These are phyloP conservation scores for Phtheirospermum japonicum DNA, from an alignment of 257 asterid species.

Conservation along the genomic window DNA sequence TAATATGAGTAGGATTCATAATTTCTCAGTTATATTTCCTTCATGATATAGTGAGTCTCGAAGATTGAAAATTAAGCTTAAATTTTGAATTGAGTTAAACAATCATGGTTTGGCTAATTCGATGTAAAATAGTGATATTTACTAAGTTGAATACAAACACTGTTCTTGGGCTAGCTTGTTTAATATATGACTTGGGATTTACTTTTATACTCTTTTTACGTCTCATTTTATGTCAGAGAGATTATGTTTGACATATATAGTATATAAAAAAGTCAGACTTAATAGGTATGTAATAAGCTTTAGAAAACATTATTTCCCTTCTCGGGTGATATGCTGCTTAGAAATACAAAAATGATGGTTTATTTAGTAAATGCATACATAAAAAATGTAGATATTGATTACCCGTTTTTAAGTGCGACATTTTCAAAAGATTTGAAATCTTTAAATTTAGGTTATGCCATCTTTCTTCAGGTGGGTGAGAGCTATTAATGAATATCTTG, in stretches of 20 bases:
- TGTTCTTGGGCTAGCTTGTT: neutral
- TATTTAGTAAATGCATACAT: neutral
- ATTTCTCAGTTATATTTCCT: neutral
- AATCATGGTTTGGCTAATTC: conserved; percentile 1
- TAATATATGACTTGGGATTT: neutral
- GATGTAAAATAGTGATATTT: neutral
- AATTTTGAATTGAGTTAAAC: neutral
- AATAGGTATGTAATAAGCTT: neutral
- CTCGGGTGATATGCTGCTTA: neutral
- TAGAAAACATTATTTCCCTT: neutral
- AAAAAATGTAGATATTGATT: no score
- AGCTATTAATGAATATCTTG: conserved; percentile 62
- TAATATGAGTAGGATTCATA: conserved; percentile 51
- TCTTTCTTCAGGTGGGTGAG: conserved; percentile 62
- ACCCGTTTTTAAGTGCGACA: neutral
- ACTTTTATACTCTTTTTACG: neutral
- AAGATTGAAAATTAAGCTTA: neutral
- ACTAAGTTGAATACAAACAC: neutral
- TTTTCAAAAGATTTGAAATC: neutral
- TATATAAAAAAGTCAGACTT: no score
- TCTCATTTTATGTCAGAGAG: neutral
- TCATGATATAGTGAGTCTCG: no score
- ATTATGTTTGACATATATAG: no score
- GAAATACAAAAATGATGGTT: neutral
- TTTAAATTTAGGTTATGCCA: neutral